phyloP scores from a whole-genome alignment of 176 grass and related monocot species.

The Poa pratensis region DNA sequence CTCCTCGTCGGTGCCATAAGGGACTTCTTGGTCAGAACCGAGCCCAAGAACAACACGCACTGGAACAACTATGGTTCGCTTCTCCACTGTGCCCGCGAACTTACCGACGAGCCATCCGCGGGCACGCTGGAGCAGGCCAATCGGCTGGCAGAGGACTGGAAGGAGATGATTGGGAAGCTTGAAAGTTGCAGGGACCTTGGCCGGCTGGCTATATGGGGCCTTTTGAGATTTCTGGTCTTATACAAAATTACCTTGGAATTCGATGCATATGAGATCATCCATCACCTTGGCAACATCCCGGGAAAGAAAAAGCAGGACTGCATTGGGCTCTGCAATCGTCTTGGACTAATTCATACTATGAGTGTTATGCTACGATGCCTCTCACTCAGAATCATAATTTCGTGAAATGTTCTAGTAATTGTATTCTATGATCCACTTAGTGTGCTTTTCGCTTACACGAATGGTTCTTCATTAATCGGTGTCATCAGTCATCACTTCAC shows the following conservation, averaged over 20 bases:
- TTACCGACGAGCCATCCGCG: background rate
- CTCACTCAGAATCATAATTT: background rate
- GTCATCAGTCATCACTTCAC: background rate
- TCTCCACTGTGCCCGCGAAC: conserved; percentile 14
- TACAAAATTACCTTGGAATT: conserved; percentile 39
- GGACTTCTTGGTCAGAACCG: conserved; percentile 22
- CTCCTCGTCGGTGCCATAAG: conserved; percentile 37
- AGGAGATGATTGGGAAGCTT: conserved; percentile 38
- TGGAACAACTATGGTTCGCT: conserved; percentile 41
- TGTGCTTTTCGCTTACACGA: background rate
- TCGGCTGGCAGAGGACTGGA: conserved; percentile 37
- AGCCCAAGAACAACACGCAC: conserved; percentile 7
- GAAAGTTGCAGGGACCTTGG: background rate
- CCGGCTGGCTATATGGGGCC: conserved; percentile 47
- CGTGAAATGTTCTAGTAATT: background rate
- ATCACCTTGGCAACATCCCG: conserved; percentile 29
- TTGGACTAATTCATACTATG: conserved; percentile 28
- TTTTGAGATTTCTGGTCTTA: conserved; percentile 32
- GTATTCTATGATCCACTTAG: background rate
- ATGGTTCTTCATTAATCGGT: background rate
- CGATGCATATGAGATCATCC: conserved; percentile 31
- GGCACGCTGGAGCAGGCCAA: conserved; percentile 38
- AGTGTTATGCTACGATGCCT: conserved; percentile 33
- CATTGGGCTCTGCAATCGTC: conserved; percentile 32
- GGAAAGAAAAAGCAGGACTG: conserved; percentile 1